Percentiles rank a stretch among this genome's conserved stretches.
These are phyloP conservation scores for Blastobotrys parvus DNA, from an alignment of 805 yeast genomes.

Conservation along the genomic window DNA sequence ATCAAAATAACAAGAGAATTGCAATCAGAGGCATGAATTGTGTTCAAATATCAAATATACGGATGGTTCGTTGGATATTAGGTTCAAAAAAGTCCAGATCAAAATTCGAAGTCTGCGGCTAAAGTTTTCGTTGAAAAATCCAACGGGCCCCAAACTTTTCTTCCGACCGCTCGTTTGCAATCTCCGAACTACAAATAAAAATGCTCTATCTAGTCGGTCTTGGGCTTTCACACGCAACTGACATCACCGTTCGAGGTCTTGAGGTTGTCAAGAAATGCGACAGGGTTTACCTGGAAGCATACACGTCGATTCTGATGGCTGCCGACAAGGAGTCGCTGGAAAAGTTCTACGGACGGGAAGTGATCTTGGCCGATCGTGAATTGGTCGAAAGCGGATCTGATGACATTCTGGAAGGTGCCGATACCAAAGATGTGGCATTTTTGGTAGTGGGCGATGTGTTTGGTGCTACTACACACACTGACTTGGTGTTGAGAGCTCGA, in stretches of 20 bases:
- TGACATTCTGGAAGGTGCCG: constrained; percentile 66
- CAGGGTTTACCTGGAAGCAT: constrained; percentile 91
- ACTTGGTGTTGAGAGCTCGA: constrained; percentile 83
- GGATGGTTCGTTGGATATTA: too few relatives aligned
- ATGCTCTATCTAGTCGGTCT: constrained; percentile 90
- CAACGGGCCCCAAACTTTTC: too few relatives aligned
- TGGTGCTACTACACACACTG: constrained; percentile 98
- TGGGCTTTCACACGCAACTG: constrained; percentile 82
- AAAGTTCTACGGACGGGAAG: constrained; percentile 74
- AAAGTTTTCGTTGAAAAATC: too few relatives aligned
- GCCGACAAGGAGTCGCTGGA: constrained; percentile 71
- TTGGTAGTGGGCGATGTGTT: constrained; percentile 96
- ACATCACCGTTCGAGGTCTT: constrained; percentile 90
- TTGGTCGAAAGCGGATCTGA: constrained; percentile 88
- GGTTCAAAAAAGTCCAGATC: background rate
- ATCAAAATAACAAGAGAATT: too few relatives aligned
- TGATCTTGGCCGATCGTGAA: constrained; percentile 88
- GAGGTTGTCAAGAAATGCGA: constrained; percentile 76
- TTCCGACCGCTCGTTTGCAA: too few relatives aligned
- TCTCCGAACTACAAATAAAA: too few relatives aligned
- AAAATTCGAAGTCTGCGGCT: too few relatives aligned
- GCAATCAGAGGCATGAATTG: too few relatives aligned
- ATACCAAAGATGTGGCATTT: constrained; percentile 79
- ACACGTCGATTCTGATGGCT: constrained; percentile 92
- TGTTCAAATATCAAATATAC: too few relatives aligned